Evolutionary conservation across 768 basidiomycete species (phyloP).

Genomic region (Macrolepiota albuminosa): DNA sequence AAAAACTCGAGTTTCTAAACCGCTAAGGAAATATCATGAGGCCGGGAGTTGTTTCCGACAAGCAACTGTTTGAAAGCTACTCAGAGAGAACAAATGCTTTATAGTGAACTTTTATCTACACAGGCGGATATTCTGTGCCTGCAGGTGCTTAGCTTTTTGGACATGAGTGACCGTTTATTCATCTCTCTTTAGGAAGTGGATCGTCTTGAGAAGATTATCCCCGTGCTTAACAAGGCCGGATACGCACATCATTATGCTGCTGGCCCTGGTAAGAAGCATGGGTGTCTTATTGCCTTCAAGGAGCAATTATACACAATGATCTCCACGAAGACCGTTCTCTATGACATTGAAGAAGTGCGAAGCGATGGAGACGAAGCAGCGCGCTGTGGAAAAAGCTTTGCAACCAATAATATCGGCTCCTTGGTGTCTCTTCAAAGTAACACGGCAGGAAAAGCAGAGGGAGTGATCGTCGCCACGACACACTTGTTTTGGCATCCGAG

Average conservation of each 20-base stretch:
- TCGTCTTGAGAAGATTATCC: constrained; percentile 65
- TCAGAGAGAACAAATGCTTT: constrained; percentile 72
- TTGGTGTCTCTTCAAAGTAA: constrained; percentile 60
- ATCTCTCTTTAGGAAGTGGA: constrained; percentile 72
- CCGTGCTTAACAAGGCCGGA: constrained; percentile 56
- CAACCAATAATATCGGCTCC: constrained; percentile 77
- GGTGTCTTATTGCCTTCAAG: constrained; percentile 79
- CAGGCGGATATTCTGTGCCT: constrained; percentile 82
- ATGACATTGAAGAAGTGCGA: constrained; percentile 63
- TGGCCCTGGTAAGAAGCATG: constrained; percentile 78
- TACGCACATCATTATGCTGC: constrained; percentile 63
- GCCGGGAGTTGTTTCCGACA: constrained; percentile 78
- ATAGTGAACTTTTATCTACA: constrained; percentile 67
- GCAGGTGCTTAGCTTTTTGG: constrained; percentile 46
- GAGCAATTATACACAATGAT: constrained; percentile 41
- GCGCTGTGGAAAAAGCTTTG: constrained; percentile 55
- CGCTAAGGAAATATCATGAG: constrained; percentile 29
- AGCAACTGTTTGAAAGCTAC: constrained; percentile 77
- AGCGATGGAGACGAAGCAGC: constrained; percentile 26
- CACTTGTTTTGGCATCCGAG: constrained; percentile 96
- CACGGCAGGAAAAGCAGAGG: constrained; percentile 31
- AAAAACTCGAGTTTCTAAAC: not conserved
- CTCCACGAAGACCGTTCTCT: constrained; percentile 48
- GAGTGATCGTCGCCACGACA: constrained; percentile 79
- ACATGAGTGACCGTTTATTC: not conserved